Evolutionary conservation across 1,284 basidiomycete genomes (phyloP).

Genomic region (Stygiomarasmius scandens): DNA sequence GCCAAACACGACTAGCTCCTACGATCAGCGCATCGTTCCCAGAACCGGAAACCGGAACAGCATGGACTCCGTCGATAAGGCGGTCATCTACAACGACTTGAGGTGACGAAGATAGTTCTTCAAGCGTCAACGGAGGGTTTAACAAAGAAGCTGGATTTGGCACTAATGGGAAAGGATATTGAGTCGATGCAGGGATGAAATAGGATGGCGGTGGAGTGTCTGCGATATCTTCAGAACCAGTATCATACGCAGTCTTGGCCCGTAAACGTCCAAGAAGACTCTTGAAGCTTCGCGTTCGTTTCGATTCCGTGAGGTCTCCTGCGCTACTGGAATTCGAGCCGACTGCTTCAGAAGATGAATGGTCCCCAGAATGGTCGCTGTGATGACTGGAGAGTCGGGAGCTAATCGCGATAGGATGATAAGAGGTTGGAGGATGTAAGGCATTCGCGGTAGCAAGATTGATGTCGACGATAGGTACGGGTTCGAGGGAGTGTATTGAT

Average conservation of each 20-base stretch:
- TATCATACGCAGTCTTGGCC: not conserved
- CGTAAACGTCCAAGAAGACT: not conserved
- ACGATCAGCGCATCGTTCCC: not conserved
- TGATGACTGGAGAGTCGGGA: not conserved
- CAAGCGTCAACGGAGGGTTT: not conserved
- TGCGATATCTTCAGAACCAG: not conserved
- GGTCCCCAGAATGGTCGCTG: not conserved
- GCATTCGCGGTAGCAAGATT: not conserved
- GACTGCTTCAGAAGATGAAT: not conserved
- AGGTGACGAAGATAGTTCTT: too few species aligned
- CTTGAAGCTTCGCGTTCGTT: not conserved
- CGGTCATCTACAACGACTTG: too few species aligned
- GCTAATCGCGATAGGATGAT: not conserved
- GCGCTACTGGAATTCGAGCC: not conserved
- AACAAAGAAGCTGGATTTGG: not conserved
- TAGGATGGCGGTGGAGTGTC: not conserved
- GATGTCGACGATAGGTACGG: not conserved
- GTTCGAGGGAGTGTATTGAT: not conserved
- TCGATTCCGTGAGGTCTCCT: not conserved
- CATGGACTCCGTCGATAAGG: too few species aligned
- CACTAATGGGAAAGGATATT: not conserved
- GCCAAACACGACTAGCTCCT: not conserved
- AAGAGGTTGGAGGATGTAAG: not conserved
- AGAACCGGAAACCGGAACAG: too few species aligned
- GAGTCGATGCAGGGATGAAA: not conserved